phyloP scores from a whole-genome alignment of 1,284 basidiomycete genomes.

The Amylostereum chailletii region DNA sequence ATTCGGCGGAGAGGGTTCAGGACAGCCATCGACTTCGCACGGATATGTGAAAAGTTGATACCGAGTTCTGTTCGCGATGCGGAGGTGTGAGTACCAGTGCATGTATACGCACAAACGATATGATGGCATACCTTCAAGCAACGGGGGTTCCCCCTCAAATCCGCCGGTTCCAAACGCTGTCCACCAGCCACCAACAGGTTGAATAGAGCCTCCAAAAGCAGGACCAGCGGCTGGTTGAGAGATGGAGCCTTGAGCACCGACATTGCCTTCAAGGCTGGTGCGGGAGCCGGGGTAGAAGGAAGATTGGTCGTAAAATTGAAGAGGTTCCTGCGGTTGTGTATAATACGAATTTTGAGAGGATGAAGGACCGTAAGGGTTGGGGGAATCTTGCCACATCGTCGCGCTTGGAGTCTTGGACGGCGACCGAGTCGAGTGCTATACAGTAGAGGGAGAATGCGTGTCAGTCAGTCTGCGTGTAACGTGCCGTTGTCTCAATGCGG shows the following conservation, averaged over 20 bases:
- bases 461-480: background rate
- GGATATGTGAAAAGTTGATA: slow-evolving; percentile 95
- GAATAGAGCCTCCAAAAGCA: slow-evolving; percentile 64
- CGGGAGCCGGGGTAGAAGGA: slow-evolving; percentile 62
- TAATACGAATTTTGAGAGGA: slow-evolving; percentile 55
- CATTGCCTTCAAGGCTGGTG: slow-evolving; percentile 64
- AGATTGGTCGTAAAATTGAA: slow-evolving; percentile 61
- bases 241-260: slow-evolving; percentile 50
- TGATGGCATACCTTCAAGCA: slow-evolving; percentile 71
- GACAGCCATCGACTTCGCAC: slow-evolving; percentile 90
- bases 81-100: background rate
- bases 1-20: slow-evolving; percentile 86
- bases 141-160: slow-evolving; percentile 89
- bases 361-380: slow-evolving; percentile 40
- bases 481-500: no score
- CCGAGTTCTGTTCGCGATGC: slow-evolving; percentile 70
- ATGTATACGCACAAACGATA: slow-evolving; percentile 1
- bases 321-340: slow-evolving; percentile 40
- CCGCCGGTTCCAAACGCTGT: slow-evolving; percentile 93
- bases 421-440: background rate
- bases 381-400: slow-evolving; percentile 65
- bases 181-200: slow-evolving; percentile 76
- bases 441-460: background rate
- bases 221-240: slow-evolving; percentile 32
- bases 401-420: background rate